Evolutionary conservation across 345 rosid genomes (phyloP), one percentile per base, ranked within the genome.

Genomic region (Raphanus sativus): DNA sequence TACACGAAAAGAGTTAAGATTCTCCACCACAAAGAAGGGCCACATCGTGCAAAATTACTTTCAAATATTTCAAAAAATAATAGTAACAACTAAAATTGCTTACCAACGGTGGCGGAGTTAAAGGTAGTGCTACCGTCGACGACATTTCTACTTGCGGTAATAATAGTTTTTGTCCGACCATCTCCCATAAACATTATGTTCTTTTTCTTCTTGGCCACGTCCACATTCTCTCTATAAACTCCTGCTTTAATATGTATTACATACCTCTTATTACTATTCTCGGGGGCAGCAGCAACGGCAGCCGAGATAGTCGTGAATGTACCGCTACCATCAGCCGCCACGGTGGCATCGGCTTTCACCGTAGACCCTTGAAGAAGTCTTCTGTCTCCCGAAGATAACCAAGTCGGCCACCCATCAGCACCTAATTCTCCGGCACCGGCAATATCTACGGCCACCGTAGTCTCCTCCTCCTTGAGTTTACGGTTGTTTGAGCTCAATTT

Each of bases 141-240:
- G 5, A 92, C 94, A 15, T 90, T 92, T 74, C 88, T 81, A 34
- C 83, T 89, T 15, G 69, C 98, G 55, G 95, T 90, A 64, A 94
- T 89, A 54, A 92, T 86, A 36, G 98, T 92, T 17, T 74, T 83
- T 1, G 66, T 80, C 77, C 91, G 83, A 34, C 93, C 98, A 71
- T 91, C 98, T 63, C 98, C 98, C 42, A 91, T n/a, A n/a, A 94
- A 89, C 98, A 94, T 87, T 24, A 94, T 74, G 58, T 89, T 92
- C 13, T 71, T 78, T 75, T 88, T 86, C 80, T 61, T 78, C 79
- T 84, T 91, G 0, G 89, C 62, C 15, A 94, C 89, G 1, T 85
- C 93, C 82, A 94, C 98, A 62, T 88, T 92, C 72, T 94, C 98
- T 67, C 76, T 83, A 71, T 94, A 94, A 24, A 87, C 88, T 2